Conservation (phyloP, 192 early-diverging fungal genomes). For the Funneliformis mosseae region DNA sequence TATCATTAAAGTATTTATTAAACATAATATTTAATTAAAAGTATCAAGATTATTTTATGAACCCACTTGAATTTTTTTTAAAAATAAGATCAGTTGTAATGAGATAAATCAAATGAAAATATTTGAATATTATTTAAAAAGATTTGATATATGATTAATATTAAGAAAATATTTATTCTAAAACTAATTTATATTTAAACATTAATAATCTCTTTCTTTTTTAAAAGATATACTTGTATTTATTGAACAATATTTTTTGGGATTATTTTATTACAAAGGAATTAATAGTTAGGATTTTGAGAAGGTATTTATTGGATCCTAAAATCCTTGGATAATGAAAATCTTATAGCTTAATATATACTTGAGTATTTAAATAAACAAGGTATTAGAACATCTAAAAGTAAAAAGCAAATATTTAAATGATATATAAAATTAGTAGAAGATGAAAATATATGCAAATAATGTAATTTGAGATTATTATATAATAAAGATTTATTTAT, state of each 20-base stretch:
- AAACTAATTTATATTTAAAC: neutral
- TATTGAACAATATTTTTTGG: neutral
- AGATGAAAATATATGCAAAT: neutral
- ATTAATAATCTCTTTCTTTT: neutral
- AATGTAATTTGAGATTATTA: conserved; percentile 2
- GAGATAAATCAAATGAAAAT: neutral
- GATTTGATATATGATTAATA: no score
- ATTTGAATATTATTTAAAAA: conserved; percentile 1
- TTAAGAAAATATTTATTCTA: neutral
- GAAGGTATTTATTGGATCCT: conserved; percentile 5
- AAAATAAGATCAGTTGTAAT: neutral
- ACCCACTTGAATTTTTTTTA: no score
- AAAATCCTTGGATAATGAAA: conserved; percentile 3
- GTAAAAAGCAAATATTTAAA: neutral
- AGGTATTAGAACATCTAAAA: neutral
- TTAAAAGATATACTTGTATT: neutral
- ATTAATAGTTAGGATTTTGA: neutral
- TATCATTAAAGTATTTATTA: no score
- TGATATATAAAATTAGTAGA: conserved; percentile 13
- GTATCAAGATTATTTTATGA: no score
- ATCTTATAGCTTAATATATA: conserved; percentile 2
- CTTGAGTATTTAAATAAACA: conserved; percentile 7
- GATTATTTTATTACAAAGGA: neutral
- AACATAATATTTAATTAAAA: no score
- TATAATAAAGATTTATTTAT: neutral